Percentiles rank a stretch among this genome's conserved stretches.
Evolutionary conservation across 768 basidiomycete species (phyloP).

Genomic region (Tylopilus cervinicoccineus): DNA sequence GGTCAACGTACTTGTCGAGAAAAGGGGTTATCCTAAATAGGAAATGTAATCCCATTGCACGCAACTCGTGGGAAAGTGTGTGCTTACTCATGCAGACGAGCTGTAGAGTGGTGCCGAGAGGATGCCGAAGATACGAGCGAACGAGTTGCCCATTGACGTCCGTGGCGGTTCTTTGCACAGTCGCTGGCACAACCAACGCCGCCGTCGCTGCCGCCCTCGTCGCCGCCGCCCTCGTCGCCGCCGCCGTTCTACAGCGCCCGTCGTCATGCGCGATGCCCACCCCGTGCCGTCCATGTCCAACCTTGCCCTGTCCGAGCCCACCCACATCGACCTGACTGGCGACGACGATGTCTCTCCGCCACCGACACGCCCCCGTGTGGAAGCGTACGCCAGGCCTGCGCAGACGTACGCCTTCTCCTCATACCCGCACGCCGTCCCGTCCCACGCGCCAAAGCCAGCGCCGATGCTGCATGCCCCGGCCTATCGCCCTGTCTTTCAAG

Average conservation of each 20-base stretch:
- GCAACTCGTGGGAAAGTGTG: slow-evolving; percentile 17
- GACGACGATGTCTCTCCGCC: slow-evolving; percentile 54
- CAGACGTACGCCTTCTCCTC: slow-evolving; percentile 21
- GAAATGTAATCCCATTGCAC: slow-evolving; percentile 11
- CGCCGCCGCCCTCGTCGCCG: neutral
- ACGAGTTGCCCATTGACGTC: slow-evolving; percentile 14
- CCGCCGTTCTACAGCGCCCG: slow-evolving; percentile 1
- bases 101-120: slow-evolving; percentile 15
- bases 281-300: slow-evolving; percentile 30
- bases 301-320: slow-evolving; percentile 38
- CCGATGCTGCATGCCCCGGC: slow-evolving; percentile 21
- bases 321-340: slow-evolving; percentile 67
- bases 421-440: slow-evolving; percentile 22
- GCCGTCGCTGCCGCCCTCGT: neutral
- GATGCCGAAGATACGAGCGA: slow-evolving; percentile 26
- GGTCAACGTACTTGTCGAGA: neutral
- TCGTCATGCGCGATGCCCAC: slow-evolving; percentile 28
- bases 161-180: slow-evolving; percentile 17
- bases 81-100: slow-evolving; percentile 22
- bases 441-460: slow-evolving; percentile 24
- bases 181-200: neutral
- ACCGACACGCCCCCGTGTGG: slow-evolving; percentile 29
- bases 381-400: slow-evolving; percentile 41
- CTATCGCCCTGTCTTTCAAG: slow-evolving; percentile 52
- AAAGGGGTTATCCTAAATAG: slow-evolving; percentile 16